Base-by-base conservation (phyloP, 768 basidiomycete species). In the Lentinula edodes region DNA sequence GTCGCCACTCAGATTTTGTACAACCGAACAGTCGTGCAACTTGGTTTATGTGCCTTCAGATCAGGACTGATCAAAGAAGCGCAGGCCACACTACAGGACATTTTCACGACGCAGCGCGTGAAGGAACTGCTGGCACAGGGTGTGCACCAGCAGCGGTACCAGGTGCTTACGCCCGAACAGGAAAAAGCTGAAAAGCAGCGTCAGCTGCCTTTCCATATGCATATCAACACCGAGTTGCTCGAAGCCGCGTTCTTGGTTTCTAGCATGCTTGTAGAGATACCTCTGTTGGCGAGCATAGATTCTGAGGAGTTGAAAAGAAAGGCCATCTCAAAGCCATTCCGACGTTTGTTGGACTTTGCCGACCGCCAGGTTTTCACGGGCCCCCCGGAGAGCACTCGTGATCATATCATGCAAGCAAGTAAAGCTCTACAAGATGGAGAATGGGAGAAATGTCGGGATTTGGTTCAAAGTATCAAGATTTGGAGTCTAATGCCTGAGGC, bases 371-470 rank as follows among this genome's bases (percentile, higher is more conserved):
- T 97, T 10, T 99, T 99, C 75, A 95, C 94, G 23, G 97, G 95
- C 2, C 95, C 95, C 1, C 94, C 95, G n/a, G 97, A 99, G 75
- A 98, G 92, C 69, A 98, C 96, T 36, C 81, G 97, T 38, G 97
- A 99, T 69, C 97, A 98, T 71, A 96, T 99, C 73, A 97, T 98
- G 92, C 96, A 98, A 74, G 97, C 97, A 1, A 93, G 91, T 75
- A 98, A 94, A 74, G 95, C 97, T 1, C 74, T 99, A 52, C 95
- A 98, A 75, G 87, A 90, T 64, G 97, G 96, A 16, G 94, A 98
- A 68, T 99, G 97, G 97, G 91, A 96, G 72, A 88, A 89, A 69
- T 96, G 95, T 68, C 85, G 90, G 51, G 95, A 98, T 70, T 80
- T 99, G 58, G 86, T 98, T 58, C 89, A 95, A 71, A 88, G 89